Evolutionary conservation across 495 filamentous ascomycete species (phyloP).

Genomic region (Bombardia bombarda): DNA sequence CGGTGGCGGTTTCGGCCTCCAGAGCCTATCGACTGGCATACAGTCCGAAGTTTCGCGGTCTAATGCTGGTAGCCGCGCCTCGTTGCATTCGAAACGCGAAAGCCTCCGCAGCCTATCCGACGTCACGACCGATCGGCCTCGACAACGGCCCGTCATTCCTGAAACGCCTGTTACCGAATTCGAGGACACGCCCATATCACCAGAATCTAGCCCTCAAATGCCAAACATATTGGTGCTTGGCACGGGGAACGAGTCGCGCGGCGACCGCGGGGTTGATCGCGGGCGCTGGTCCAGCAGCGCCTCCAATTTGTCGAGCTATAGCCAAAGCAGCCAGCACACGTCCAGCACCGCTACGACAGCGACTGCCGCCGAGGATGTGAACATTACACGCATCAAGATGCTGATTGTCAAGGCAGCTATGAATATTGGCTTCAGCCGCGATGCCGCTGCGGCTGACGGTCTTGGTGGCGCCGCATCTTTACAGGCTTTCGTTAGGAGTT

Average conservation of each 20-base stretch:
- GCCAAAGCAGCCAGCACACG: slow-evolving; percentile 59
- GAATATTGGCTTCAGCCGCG: slow-evolving; percentile 61
- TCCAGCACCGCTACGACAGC: slow-evolving; percentile 70
- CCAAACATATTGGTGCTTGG: slow-evolving; percentile 85
- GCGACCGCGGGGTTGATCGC: slow-evolving; percentile 21
- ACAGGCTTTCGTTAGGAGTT: slow-evolving; percentile 63
- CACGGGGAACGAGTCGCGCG: slow-evolving; percentile 39
- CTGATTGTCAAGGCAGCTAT: slow-evolving; percentile 76
- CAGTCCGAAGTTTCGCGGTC: slow-evolving; percentile 24
- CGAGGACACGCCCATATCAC: slow-evolving; percentile 76
- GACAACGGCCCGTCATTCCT: slow-evolving; percentile 38
- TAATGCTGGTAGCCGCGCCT: slow-evolving; percentile 33
- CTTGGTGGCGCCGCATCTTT: slow-evolving; percentile 38
- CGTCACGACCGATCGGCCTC: slow-evolving; percentile 17
- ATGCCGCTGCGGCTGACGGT: slow-evolving; percentile 27
- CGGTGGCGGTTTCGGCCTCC: slow-evolving; percentile 15
- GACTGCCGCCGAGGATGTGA: slow-evolving; percentile 58
- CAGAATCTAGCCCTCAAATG: slow-evolving; percentile 61
- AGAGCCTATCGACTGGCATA: slow-evolving; percentile 12
- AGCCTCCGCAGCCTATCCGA: slow-evolving; percentile 32
- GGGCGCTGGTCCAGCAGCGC: slow-evolving; percentile 68
- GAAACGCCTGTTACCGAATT: slow-evolving; percentile 93
- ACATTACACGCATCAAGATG: slow-evolving; percentile 63
- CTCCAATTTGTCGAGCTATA: slow-evolving; percentile 66
- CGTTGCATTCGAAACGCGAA: slow-evolving; percentile 36